Evolutionary conservation across 768 basidiomycete species (phyloP).

Genomic region (Pluteus cervinus): DNA sequence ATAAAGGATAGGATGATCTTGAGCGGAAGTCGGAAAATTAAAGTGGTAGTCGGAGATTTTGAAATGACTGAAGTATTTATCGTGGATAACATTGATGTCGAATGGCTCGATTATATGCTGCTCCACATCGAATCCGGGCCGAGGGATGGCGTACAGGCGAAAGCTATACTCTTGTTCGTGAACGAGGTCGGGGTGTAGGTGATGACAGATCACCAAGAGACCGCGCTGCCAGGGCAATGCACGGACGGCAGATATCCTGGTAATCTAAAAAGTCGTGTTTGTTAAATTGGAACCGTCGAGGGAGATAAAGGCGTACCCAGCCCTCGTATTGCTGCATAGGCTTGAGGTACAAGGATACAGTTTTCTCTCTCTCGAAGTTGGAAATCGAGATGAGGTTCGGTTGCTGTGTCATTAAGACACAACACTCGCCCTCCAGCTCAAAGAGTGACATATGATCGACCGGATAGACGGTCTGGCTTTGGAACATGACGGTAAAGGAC

Average conservation of each 20-base stretch:
- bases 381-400: too few relatives aligned
- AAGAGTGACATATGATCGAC: constrained; percentile 28
- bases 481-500: constrained; percentile 5
- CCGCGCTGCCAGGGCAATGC: constrained; percentile 45
- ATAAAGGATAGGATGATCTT: constrained; percentile 21
- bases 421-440: too few relatives aligned
- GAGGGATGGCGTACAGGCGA: constrained; percentile 28
- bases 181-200: too few relatives aligned
- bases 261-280: constrained; percentile 21
- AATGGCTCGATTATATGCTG: constrained; percentile 12
- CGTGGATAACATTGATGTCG: constrained; percentile 18
- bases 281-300: too few relatives aligned
- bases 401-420: too few relatives aligned
- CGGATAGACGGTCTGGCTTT: constrained; percentile 5
- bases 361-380: too few relatives aligned
- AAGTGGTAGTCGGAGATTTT: constrained; percentile 38
- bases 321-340: too few relatives aligned
- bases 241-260: constrained; percentile 47
- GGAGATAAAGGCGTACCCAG: too few relatives aligned
- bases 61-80: constrained; percentile 19
- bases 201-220: constrained; percentile 45
- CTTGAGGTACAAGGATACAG: too few relatives aligned
- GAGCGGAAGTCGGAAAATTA: constrained; percentile 21
- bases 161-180: too few relatives aligned
- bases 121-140: constrained; percentile 9